Base-by-base conservation (phyloP, 2,329 filamentous ascomycete genomes). In the Penicillium rolfsii region DNA sequence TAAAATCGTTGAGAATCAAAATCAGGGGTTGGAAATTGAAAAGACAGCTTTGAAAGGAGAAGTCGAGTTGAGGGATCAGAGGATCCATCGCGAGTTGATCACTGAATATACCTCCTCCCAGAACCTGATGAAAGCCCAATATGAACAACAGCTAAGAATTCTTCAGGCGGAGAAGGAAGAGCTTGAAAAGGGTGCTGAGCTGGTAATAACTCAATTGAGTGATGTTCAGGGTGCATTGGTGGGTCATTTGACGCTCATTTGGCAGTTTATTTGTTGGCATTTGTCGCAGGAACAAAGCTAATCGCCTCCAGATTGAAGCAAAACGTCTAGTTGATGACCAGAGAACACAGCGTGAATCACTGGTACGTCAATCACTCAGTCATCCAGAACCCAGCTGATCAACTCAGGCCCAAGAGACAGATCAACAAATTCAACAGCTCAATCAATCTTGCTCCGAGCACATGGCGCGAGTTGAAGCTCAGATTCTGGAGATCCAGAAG, bases 81-180 rank as follows among this genome's bases (percentile, higher is more conserved):
- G 59, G n/a, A 57, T 75, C 12, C 69, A 71, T 22, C 68, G 74
- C 38, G 73, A 76, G 60, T 33, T 75, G 58, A 68, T 65, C 22
- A 67, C 73, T 64, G 76, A 74, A 45, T 70, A 70, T 55, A 52
- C 67, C 16, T 56, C 65, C n/a, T 60, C 67, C 58, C 71, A 64
- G 26, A 68, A 73, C 63, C 76, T 75, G 50, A 71, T 64, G 36
- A 71, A 60, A 45, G 70, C 66, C 12, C 67, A 57, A 35, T 74
- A 71, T n/a, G 73, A 76, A 38, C 70, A 71, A 57, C 65, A 71
- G 43, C 41, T 72, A 8, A 67, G 73, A 56, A 62, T 58, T 19
- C 49, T 74, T 3, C 57, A 67, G 41, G 65, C 64, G 9, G 71
- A 73, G 50, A 78, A 74, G 43, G 8, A 50, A 11, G 57, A 62